phyloP scores from a whole-genome alignment of 306 rosid genomes.

The Gillenia trifoliata region DNA sequence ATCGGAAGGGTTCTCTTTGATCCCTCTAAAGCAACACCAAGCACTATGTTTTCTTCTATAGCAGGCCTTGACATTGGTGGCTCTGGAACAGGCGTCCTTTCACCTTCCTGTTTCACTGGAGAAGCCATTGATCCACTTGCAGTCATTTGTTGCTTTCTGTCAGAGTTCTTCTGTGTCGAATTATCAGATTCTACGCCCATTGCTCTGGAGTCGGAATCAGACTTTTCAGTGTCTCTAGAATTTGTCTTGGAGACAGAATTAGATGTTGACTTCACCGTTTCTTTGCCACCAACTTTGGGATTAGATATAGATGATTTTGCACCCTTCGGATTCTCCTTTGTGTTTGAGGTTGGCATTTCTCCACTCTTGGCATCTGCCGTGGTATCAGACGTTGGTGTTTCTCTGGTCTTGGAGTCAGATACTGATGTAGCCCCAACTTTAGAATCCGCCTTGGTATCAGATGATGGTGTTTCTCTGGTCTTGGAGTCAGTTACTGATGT shows the following conservation, averaged over 20 bases:
- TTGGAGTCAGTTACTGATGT: constrained; percentile 27
- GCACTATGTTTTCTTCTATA: constrained; percentile 80
- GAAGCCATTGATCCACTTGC: constrained; percentile 28
- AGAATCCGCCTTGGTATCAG: constrained; percentile 34
- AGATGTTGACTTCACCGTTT: constrained; percentile 29
- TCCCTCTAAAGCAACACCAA: constrained; percentile 90
- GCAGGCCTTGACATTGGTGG: constrained; percentile 38
- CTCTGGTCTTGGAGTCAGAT: constrained; percentile 32
- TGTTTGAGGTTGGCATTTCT: constrained; percentile 26
- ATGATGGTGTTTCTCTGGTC: constrained; percentile 31
- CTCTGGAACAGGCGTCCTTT: constrained; percentile 40
- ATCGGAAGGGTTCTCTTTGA: constrained; percentile 94
- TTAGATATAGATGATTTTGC: constrained; percentile 25
- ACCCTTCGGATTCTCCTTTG: constrained; percentile 37
- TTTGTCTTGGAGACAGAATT: constrained; percentile 21
- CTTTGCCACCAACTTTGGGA: constrained; percentile 37
- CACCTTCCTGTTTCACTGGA: constrained; percentile 48
- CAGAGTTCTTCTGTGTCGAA: constrained; percentile 23
- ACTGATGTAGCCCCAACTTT: constrained; percentile 36
- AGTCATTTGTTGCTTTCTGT: constrained; percentile 34
- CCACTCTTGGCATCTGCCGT: constrained; percentile 38
- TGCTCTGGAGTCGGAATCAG: constrained; percentile 28
- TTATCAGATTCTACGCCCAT: constrained; percentile 15
- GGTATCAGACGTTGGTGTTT: constrained; percentile 31
- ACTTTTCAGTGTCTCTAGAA: constrained; percentile 26